Base-by-base conservation (phyloP, 306 rosid species). In the Prunus mira region DNA sequence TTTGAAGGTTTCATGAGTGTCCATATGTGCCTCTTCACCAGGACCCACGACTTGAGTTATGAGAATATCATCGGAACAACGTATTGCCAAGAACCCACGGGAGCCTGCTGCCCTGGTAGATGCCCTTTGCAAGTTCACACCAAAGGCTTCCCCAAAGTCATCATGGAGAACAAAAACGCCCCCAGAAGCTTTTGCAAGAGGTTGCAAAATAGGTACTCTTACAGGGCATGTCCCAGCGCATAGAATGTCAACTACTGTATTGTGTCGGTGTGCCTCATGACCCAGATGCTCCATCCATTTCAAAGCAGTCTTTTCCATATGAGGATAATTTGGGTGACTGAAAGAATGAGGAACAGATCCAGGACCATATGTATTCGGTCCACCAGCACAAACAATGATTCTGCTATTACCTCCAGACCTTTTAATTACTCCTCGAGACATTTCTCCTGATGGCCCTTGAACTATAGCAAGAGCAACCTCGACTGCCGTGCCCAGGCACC, bases 81-180 rank as follows among this genome's bases (percentile, higher is more conserved):
- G 97, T 78, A 91, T 79, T 79, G 89, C 98, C 73, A 93, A 85
- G 83, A 91, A 82, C 79, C 97, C 98, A 83, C 86, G 96, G 67
- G 91, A 91, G 45, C 97, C 98, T 77, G 97, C 92, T 67, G 98
- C 91, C 84, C 99, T 89, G 77, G 92, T 78, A 76, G 99, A 83
- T 45, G 99, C 97, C 86, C 97, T 90, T 82, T 92, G 99, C 85
- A 95, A 88, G 87, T 95, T 95, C 79, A 95, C 97, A 41, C 99
- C 99, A 84, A 95, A 95, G 67, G 99, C 99, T 88, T 95, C 99
- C 47, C 99, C 99, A 75, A 95, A 95, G 89, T 95, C 98, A 70
- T 95, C 99, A 69, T 95, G 97, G 82, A 95, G 97, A 81, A 92
- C 89, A 79, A 95, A 84, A 80, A 95, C 92, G 24, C 99, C 99